These are phyloP conservation scores for Xerocomellus intermedius DNA, from an alignment of 768 basidiomycete species.

Conservation along the genomic window DNA sequence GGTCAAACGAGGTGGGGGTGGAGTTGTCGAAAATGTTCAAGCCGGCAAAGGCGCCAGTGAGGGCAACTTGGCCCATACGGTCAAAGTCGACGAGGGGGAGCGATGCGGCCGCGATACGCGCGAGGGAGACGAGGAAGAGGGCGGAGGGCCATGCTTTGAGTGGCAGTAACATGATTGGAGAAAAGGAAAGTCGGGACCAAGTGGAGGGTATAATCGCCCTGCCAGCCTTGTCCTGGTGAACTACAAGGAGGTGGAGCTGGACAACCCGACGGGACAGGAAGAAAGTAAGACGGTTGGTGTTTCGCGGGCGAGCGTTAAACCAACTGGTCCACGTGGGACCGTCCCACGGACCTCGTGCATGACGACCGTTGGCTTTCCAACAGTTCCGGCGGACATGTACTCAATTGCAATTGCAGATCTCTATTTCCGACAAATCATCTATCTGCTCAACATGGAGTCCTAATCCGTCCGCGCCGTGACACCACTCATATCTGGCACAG, in stretches of 20 bases:
- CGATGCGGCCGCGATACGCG: slow-evolving; percentile 31
- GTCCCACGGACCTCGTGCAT: slow-evolving; percentile 15
- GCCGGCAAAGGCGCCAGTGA: slow-evolving; percentile 87
- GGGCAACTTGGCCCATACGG: slow-evolving; percentile 88
- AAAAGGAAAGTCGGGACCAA: slow-evolving; percentile 6
- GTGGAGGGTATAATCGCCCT: slow-evolving; percentile 11
- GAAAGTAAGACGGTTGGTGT: background rate
- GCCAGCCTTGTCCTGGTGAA: background rate
- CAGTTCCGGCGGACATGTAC: background rate
- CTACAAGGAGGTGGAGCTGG: background rate
- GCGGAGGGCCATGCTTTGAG: slow-evolving; percentile 24
- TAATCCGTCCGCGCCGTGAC: slow-evolving; percentile 35
- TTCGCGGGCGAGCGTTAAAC: slow-evolving; percentile 4
- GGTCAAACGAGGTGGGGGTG: slow-evolving; percentile 58
- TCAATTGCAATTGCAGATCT: background rate
- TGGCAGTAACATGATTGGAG: slow-evolving; percentile 6
- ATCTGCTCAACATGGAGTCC: background rate
- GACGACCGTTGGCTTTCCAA: slow-evolving; percentile 1
- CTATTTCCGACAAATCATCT: background rate
- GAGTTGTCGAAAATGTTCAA: slow-evolving; percentile 71
- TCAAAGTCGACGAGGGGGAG: slow-evolving; percentile 64
- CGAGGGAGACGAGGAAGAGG: slow-evolving; percentile 21
- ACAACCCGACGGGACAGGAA: background rate
- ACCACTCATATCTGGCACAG: slow-evolving; percentile 35
- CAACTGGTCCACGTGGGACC: slow-evolving; percentile 24